Percentiles rank a stretch among this genome's conserved stretches.
Conservation (phyloP, 345 rosid genomes). For the Aurinia saxatilis region DNA sequence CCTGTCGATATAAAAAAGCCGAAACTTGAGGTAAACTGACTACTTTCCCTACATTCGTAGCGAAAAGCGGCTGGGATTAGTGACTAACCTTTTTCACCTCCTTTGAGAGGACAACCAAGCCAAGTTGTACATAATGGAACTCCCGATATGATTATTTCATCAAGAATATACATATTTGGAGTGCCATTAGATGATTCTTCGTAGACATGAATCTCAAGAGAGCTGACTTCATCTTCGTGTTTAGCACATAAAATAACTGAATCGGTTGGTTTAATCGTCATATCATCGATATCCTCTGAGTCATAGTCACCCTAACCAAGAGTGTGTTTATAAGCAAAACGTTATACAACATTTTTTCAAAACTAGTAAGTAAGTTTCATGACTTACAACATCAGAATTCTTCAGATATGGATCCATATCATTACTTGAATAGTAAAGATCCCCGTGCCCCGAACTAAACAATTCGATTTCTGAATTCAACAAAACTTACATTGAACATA, state of each 20-base stretch:
- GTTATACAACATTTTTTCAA: too few relatives aligned
- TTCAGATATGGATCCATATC: conserved; percentile 77
- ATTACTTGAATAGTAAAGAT: conserved; percentile 77
- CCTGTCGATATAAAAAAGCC: conserved; percentile 36
- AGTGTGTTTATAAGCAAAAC: too few relatives aligned
- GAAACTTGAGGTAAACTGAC: neutral
- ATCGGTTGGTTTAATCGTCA: conserved; percentile 51
- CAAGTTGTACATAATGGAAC: conserved; percentile 72
- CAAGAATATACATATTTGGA: conserved; percentile 56
- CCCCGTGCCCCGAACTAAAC: conserved; percentile 54
- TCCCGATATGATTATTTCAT: conserved; percentile 61
- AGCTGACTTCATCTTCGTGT: conserved; percentile 47
- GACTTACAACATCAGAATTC: conserved; percentile 52
- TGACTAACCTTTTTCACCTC: conserved; percentile 58
- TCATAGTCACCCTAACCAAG: conserved; percentile 38
- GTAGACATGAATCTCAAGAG: conserved; percentile 58
- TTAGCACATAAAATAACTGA: conserved; percentile 63
- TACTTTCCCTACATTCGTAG: neutral
- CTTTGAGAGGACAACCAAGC: conserved; percentile 84
- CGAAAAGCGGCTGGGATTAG: neutral
- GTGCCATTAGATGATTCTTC: conserved; percentile 52
- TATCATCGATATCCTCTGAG: conserved; percentile 71
- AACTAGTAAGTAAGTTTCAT: neutral
- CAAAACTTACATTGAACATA: neutral
- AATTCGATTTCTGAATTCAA: conserved; percentile 46